Evolutionary conservation across 768 basidiomycete species (phyloP), one percentile per base, ranked within the genome.

Genomic region (Coprinopsis strossmayeri): DNA sequence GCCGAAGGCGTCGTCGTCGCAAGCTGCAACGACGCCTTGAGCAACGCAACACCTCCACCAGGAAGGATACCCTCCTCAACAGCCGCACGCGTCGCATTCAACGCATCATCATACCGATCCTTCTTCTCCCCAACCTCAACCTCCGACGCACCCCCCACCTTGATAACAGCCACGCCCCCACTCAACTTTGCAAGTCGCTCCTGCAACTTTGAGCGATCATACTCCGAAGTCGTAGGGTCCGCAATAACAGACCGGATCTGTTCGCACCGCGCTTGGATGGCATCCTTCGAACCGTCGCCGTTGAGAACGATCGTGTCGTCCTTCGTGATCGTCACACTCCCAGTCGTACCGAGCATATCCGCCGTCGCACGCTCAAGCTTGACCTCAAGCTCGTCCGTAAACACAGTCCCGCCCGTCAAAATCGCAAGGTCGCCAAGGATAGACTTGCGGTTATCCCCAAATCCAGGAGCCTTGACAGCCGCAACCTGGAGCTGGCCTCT

Each of bases 111-210:
- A 61, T 96, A 97, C 30, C 94, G 79, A 65, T 98, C 95, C 82
- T 98, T 96, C 90, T 97, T 98, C 79, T 98, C 95, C 5, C 94
- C 78, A 52, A 98, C 95, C 70, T 97, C 95, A 45, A 97, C 95
- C 67, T 98, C 95, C 45, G 78, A 82, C 20, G 84, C 72, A 15
- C 95, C 95, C 48, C 95, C 95, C 53, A 97, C 95, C 70, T 91
- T 93, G 78, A 97, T 97, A 69, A 98, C 94, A 13, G 95, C 95
- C 40, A 98, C 95, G 68, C 95, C 94, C 38, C 95, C 95, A 37
- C 80, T 81, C 46, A 98, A 76, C 78, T 99, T 98, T 54, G 95
- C 95, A 38, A 99, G 78, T 55, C 95, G 88, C 65, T 98, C 95
- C 66, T 97, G 94, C 44, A 99, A 79, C 72, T 96, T 97, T 56